Base-by-base conservation (phyloP, 2,329 filamentous ascomycete species). In the Volutella citrinella region DNA sequence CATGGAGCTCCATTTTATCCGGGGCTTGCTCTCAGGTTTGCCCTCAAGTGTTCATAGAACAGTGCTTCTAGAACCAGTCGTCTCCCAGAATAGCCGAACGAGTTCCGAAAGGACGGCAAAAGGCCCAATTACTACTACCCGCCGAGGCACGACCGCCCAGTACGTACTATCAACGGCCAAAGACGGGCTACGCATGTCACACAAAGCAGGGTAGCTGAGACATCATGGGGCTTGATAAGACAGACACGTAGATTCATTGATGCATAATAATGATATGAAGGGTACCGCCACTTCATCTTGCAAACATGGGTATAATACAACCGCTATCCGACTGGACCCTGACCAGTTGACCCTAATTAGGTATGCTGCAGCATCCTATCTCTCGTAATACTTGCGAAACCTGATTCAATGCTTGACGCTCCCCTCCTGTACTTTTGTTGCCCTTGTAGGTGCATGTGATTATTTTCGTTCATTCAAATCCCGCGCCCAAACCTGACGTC, bases 401-500 rank as follows among this genome's bases (percentile, higher is more conserved):
- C 45, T 23, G n/a, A 10, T 31, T 17, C 36, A 34, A 36, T 34
- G 19, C 18, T 38, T 29, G 31, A 32, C 28, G 30, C 34, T 19
- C 19, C 17, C 35, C 40, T 21, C 37, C 36, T 47, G 45, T 38
- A 22, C 27, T 28, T 35, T 26, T 31, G 15, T 36, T 28, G 29
- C 37, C 25, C 22, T 22, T 42, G 27, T 29, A 21, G n/a, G n/a
- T n/a, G n/a, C n/a, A n/a, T n/a, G n/a, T n/a, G 20, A 22, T 9
- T 12, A 19, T 27, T 12, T 7, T 30, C 10, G 30, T 34, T 25
- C 12, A 12, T 19, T 23, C 9, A 4, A 6, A 8, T 19, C 29
- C 63, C 60, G 22, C 60, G 53, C 23, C 80, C 80, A 57, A 90
- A 90, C 34, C 85, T 68, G 30, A 87, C 72, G 52, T 90, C 85